A percentile compares a stretch with the other conserved stretches of the same genome.
Conservation (phyloP, 305 asterid genomes). For the Ilex paraguariensis region DNA sequence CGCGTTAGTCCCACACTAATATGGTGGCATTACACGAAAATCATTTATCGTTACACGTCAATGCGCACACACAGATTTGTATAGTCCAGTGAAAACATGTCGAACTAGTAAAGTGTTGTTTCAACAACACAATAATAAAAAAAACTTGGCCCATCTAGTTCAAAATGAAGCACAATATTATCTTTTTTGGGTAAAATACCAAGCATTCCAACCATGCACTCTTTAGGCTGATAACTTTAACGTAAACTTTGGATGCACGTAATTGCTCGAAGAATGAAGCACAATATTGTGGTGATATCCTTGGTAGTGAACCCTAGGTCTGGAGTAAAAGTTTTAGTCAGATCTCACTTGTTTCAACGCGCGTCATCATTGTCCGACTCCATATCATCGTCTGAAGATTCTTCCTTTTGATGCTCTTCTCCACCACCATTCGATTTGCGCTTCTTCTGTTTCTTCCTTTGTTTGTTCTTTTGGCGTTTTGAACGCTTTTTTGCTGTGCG, state of each 20-base stretch:
- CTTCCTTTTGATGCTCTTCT: conserved; percentile 40
- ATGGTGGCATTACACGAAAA: no score
- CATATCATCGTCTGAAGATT: conserved; percentile 54
- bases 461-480: conserved; percentile 82
- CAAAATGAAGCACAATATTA: neutral
- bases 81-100: neutral
- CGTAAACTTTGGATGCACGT: no score
- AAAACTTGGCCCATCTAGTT: neutral
- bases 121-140: neutral
- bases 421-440: conserved; percentile 32
- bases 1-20: no score
- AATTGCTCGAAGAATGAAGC: no score
- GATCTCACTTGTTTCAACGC: conserved; percentile 10
- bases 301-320: neutral
- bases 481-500: conserved; percentile 73
- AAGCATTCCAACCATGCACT: no score
- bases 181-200: no score
- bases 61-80: neutral
- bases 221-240: neutral
- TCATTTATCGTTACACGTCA: neutral
- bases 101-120: neutral
- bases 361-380: conserved; percentile 44
- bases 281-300: no score
- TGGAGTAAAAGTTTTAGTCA: neutral
- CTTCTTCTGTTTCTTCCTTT: conserved; percentile 62